These are phyloP conservation scores for Erysimum pusillum DNA, from an alignment of 441 rosid species.

Conservation along the genomic window DNA sequence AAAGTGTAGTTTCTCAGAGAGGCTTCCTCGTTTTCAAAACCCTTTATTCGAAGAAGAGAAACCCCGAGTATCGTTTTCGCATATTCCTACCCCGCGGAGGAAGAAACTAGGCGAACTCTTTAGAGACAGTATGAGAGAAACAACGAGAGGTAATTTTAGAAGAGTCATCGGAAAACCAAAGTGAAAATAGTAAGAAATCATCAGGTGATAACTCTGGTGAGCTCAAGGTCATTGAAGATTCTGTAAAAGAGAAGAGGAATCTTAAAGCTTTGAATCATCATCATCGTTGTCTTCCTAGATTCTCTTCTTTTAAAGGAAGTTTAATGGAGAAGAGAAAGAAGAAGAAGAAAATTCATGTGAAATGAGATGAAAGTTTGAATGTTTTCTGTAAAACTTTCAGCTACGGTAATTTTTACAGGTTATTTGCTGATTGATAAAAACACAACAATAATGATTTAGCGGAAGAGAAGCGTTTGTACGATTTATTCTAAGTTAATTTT, in stretches of 20 bases:
- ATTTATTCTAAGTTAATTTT: neutral
- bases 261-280: conserved; percentile 48
- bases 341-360: conserved; percentile 42
- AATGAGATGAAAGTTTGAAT: conserved; percentile 5
- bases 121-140: conserved; percentile 61
- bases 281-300: conserved; percentile 73
- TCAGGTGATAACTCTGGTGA: conserved; percentile 58
- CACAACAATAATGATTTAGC: neutral
- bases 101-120: conserved; percentile 80
- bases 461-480: neutral
- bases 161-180: conserved; percentile 25
- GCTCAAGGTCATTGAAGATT: conserved; percentile 58
- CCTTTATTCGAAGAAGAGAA: conserved; percentile 41
- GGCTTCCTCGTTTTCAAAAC: conserved; percentile 54
- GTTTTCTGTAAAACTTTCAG: neutral
- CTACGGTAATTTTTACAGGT: neutral
- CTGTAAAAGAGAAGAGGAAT: conserved; percentile 40
- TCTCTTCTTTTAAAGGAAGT: conserved; percentile 55
- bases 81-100: conserved; percentile 58
- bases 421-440: conserved; percentile 15
- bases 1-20: conserved; percentile 55
- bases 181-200: conserved; percentile 33
- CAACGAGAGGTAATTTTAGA: neutral
- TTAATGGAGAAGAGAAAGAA: conserved; percentile 66
- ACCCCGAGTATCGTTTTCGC: conserved; percentile 49